Percentiles rank a stretch among this genome's conserved stretches.
phyloP scores from a whole-genome alignment of 257 asterid species.

The Cinchona pubescens region DNA sequence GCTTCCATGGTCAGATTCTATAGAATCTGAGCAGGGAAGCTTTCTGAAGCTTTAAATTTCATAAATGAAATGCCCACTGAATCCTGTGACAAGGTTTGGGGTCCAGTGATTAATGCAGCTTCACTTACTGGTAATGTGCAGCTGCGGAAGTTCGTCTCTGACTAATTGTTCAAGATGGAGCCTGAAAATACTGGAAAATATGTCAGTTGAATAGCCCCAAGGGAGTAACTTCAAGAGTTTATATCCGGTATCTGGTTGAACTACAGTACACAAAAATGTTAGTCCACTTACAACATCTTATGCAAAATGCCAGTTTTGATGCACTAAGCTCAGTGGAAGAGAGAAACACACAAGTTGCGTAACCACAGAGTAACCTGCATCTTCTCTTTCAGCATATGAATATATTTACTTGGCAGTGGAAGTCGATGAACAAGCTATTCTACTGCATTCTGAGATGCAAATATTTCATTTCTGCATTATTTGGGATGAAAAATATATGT shows the following conservation, averaged over 20 bases:
- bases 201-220: too few relatives aligned
- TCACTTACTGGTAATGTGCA: conserved; percentile 58
- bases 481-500: not conserved
- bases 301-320: not conserved
- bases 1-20: conserved; percentile 74
- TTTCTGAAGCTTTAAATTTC: conserved; percentile 61
- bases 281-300: not conserved
- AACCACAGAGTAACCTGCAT: not conserved
- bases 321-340: not conserved
- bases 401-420: not conserved
- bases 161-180: conserved; percentile 54
- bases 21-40: conserved; percentile 61
- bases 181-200: conserved; percentile 69
- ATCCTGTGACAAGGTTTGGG: conserved; percentile 71
- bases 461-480: not conserved
- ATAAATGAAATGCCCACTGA: conserved; percentile 61
- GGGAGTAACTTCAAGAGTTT: not conserved
- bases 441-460: not conserved
- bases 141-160: conserved; percentile 55
- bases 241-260: not conserved
- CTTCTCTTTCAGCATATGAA: not conserved
- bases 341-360: not conserved
- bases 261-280: not conserved
- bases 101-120: conserved; percentile 83
- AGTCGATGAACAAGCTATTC: not conserved